A percentile compares a stretch with the other conserved stretches of the same genome.
Conservation (phyloP, 1,139 yeast genomes). For the Geotrichum australiense region DNA sequence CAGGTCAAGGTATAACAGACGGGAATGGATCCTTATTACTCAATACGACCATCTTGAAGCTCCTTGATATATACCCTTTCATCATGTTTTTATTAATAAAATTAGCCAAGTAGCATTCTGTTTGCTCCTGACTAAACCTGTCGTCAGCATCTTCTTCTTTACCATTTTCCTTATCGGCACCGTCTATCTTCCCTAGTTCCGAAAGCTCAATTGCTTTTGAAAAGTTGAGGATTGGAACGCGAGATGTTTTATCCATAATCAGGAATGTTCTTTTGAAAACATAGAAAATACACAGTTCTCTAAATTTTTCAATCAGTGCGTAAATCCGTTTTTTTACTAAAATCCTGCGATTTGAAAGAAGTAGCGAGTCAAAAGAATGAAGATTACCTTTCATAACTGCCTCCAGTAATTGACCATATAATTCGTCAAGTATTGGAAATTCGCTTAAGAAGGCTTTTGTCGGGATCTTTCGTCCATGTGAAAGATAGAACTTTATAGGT, state of each 20-base stretch:
- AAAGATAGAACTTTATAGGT: slow-evolving; percentile 29
- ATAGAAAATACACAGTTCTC: slow-evolving; percentile 2
- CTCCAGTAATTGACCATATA: slow-evolving; percentile 47
- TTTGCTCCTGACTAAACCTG: slow-evolving; percentile 39
- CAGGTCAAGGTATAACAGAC: too few relatives aligned
- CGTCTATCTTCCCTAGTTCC: slow-evolving; percentile 14
- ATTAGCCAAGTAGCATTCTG: slow-evolving; percentile 68
- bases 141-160: slow-evolving; percentile 8
- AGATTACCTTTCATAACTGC: slow-evolving; percentile 54
- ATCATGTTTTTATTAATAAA: slow-evolving; percentile 55
- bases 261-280: slow-evolving; percentile 45
- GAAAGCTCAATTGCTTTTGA: slow-evolving; percentile 42
- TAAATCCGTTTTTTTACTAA: slow-evolving; percentile 49
- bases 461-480: slow-evolving; percentile 28
- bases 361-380: slow-evolving; percentile 41
- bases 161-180: slow-evolving; percentile 18
- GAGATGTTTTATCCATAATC: slow-evolving; percentile 34
- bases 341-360: slow-evolving; percentile 57
- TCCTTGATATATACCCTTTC: slow-evolving; percentile 81
- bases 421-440: slow-evolving; percentile 39
- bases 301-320: slow-evolving; percentile 41
- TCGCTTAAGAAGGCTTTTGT: slow-evolving; percentile 39
- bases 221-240: slow-evolving; percentile 45
- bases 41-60: slow-evolving; percentile 64
- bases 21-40: slow-evolving; percentile 41